Conservation (phyloP, 257 asterid genomes). For the Lithospermum erythrorhizon region DNA sequence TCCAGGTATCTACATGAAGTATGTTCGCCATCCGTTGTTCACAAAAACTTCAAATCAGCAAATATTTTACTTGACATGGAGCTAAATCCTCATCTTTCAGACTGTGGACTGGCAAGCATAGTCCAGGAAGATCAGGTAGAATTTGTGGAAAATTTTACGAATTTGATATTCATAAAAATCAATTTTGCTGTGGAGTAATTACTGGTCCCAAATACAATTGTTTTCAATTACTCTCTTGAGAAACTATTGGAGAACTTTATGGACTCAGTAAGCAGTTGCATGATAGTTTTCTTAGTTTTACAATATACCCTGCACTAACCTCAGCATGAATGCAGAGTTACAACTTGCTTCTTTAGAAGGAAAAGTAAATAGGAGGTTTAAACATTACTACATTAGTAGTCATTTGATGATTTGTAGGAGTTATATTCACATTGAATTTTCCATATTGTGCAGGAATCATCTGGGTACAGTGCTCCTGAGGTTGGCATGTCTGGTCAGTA, state of each 20-base stretch:
- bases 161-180: no score
- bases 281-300: no score
- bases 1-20: constrained; percentile 93
- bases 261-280: no score
- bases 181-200: not conserved
- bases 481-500: constrained; percentile 80
- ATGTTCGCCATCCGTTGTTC: constrained; percentile 85
- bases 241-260: not conserved
- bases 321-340: no score
- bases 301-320: no score
- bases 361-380: no score
- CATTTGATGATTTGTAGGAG: no score
- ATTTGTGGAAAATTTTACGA: not conserved
- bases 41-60: constrained; percentile 76
- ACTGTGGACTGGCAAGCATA: constrained; percentile 71
- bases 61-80: constrained; percentile 77
- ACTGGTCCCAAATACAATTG: not conserved
- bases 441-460: constrained; percentile 10
- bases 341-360: no score
- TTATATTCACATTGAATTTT: no score
- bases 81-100: constrained; percentile 96
- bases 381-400: no score
- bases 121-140: constrained; percentile 68
- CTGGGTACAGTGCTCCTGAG: constrained; percentile 88
- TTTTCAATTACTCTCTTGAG: not conserved